Evolutionary conservation across 495 filamentous ascomycete species (phyloP).

Genomic region (Geopyxis carbonaria): DNA sequence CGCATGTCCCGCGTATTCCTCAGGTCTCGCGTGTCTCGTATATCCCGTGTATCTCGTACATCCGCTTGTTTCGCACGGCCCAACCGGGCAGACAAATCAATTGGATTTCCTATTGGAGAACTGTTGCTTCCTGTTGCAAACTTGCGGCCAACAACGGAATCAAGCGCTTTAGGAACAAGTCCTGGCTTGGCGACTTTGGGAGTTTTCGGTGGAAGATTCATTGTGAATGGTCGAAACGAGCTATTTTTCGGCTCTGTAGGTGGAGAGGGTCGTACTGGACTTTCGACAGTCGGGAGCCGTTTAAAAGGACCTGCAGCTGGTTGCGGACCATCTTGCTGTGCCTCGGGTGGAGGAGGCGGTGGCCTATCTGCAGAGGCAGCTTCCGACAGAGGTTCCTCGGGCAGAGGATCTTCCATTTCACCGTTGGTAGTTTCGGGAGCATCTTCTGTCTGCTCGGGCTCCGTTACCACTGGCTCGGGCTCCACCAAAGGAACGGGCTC

Average conservation of each 20-base stretch:
- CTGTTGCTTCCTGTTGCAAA: conserved; percentile 20
- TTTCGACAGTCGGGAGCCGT: conserved; percentile 11
- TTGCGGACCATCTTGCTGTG: conserved; percentile 9
- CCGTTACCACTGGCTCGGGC: no score
- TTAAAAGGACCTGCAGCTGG: conserved; percentile 19
- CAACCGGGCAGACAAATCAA: conserved; percentile 2
- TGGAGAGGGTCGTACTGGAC: conserved; percentile 9
- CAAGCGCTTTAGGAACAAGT: conserved; percentile 18
- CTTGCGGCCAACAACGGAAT: conserved; percentile 6
- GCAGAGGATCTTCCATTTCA: no score
- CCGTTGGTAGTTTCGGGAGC: no score
- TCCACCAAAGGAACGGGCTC: no score
- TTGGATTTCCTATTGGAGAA: conserved; percentile 15
- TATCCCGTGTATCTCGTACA: background rate
- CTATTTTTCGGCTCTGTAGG: conserved; percentile 12
- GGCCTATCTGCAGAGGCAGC: conserved; percentile 16
- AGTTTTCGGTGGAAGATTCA: conserved; percentile 12
- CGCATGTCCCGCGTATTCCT: background rate
- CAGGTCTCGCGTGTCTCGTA: background rate
- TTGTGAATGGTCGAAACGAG: conserved; percentile 20
- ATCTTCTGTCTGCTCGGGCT: no score
- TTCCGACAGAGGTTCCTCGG: no score
- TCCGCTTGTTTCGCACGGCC: background rate
- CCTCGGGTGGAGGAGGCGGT: conserved; percentile 13
- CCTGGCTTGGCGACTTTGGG: conserved; percentile 15